A percentile compares a stretch with the other conserved stretches of the same genome.
Conservation (phyloP, 2,329 filamentous ascomycete genomes). For the Ceratocystis harringtonii region DNA sequence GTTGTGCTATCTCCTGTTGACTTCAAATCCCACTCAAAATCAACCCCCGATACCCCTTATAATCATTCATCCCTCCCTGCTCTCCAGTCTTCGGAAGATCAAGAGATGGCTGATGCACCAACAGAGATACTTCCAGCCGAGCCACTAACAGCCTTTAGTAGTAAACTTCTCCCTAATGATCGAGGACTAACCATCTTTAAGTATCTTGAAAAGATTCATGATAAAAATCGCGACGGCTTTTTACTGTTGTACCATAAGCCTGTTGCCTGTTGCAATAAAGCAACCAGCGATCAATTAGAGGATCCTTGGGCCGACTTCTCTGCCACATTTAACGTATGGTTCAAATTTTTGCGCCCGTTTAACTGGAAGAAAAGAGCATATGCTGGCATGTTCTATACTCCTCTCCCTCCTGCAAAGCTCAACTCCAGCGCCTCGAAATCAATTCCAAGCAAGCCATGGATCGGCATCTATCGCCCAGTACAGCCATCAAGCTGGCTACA, state of each 20-base stretch:
- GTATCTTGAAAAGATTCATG: neutral
- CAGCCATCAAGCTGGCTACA: conserved; percentile 24
- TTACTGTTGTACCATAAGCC: neutral
- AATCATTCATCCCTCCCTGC: neutral
- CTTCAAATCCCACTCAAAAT: conserved; percentile 25
- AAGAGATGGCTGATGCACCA: neutral
- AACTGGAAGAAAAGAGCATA: conserved; percentile 7
- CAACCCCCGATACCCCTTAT: conserved; percentile 26
- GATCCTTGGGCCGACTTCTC: conserved; percentile 21
- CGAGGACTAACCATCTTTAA: neutral
- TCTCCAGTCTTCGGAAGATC: neutral
- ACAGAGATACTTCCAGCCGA: neutral
- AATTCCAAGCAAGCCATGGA: conserved; percentile 33
- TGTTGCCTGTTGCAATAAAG: neutral
- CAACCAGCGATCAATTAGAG: conserved; percentile 3
- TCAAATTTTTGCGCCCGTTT: conserved; percentile 12
- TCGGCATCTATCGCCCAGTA: conserved; percentile 33
- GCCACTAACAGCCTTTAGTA: neutral
- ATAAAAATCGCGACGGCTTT: neutral
- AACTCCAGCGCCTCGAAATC: conserved; percentile 15
- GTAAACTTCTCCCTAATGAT: neutral
- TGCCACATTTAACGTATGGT: conserved; percentile 24
- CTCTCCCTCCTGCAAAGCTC: conserved; percentile 20
- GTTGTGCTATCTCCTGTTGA: conserved; percentile 18
- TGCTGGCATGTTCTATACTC: conserved; percentile 36